Percentiles rank a stretch among this genome's conserved stretches.
Conservation (phyloP, 495 filamentous ascomycete species). For the Xylaria intraflava region DNA sequence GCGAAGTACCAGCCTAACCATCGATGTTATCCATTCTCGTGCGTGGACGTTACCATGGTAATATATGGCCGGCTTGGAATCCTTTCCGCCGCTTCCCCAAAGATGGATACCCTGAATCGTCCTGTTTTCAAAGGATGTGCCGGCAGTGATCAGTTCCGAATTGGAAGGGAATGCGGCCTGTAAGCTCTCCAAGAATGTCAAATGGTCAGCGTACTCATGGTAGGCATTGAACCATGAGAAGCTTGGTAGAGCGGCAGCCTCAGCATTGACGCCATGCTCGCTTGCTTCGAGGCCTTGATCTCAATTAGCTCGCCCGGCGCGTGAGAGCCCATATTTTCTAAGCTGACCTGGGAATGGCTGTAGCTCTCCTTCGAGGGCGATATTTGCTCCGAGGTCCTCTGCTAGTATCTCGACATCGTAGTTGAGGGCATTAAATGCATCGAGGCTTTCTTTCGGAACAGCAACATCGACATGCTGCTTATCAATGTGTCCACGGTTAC, state of each 20-base stretch:
- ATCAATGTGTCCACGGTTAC: conserved; percentile 22
- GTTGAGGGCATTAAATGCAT: conserved; percentile 32
- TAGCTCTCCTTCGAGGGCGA: conserved; percentile 34
- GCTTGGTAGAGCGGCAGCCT: conserved; percentile 20
- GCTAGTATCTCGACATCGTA: conserved; percentile 35
- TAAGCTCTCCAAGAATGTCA: conserved; percentile 47
- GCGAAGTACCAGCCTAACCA: conserved; percentile 18
- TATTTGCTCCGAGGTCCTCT: conserved; percentile 41
- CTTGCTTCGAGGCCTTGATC: conserved; percentile 1
- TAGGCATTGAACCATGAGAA: conserved; percentile 52
- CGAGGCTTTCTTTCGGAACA: conserved; percentile 34
- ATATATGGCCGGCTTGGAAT: conserved; percentile 50
- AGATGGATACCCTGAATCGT: conserved; percentile 55
- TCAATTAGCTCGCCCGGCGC: not conserved
- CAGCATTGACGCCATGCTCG: not conserved
- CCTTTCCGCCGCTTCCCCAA: conserved; percentile 50
- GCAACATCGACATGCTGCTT: conserved; percentile 34
- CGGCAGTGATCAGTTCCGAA: conserved; percentile 49
- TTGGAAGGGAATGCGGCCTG: conserved; percentile 42
- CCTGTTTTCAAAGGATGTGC: conserved; percentile 45
- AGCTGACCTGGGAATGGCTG: conserved; percentile 21
- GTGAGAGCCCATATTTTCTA: not conserved
- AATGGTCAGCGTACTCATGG: conserved; percentile 51
- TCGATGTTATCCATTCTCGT: conserved; percentile 57
- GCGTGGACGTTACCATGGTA: conserved; percentile 59